Evolutionary conservation across 805 yeast genomes (phyloP).

Genomic region (Millerago galiae): DNA sequence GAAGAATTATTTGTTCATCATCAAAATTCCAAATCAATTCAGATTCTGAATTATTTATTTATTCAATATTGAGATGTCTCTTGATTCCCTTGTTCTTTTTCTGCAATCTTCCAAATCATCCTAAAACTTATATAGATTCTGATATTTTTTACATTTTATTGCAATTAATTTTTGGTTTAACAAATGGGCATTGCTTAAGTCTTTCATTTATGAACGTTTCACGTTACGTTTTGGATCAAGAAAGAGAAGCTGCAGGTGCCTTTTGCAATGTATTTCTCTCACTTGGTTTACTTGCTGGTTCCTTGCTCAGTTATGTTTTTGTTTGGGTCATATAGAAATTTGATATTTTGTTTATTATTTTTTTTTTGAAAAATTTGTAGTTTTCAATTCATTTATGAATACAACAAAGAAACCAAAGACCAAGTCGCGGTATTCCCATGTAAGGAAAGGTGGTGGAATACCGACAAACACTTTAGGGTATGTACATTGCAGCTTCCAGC

Average conservation of each 20-base stretch:
- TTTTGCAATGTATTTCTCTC: conserved; percentile 77
- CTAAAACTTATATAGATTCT: conserved; percentile 32
- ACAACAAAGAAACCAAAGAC: neutral
- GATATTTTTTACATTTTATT: conserved; percentile 63
- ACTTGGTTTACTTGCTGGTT: conserved; percentile 73
- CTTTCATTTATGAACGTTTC: conserved; percentile 76
- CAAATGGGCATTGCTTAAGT: conserved; percentile 83
- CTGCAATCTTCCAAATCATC: conserved; percentile 42
- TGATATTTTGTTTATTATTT: neutral
- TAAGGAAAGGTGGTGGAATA: no score
- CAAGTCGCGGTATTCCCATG: no score
- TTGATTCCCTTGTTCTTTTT: conserved; percentile 69
- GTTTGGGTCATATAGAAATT: conserved; percentile 27
- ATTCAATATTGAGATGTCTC: conserved; percentile 47
- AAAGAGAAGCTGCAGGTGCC: conserved; percentile 91
- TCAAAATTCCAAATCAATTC: conserved; percentile 34
- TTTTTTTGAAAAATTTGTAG: neutral
- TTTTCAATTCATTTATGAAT: neutral
- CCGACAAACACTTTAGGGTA: neutral
- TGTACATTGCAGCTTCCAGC: no score
- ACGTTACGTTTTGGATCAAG: conserved; percentile 50
- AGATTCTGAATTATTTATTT: conserved; percentile 41
- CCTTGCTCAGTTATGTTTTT: conserved; percentile 64
- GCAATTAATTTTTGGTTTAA: conserved; percentile 76
- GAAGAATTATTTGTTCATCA: conserved; percentile 62